phyloP scores from a whole-genome alignment of 2,329 filamentous ascomycete species.

The Zopfia rhizophila region DNA sequence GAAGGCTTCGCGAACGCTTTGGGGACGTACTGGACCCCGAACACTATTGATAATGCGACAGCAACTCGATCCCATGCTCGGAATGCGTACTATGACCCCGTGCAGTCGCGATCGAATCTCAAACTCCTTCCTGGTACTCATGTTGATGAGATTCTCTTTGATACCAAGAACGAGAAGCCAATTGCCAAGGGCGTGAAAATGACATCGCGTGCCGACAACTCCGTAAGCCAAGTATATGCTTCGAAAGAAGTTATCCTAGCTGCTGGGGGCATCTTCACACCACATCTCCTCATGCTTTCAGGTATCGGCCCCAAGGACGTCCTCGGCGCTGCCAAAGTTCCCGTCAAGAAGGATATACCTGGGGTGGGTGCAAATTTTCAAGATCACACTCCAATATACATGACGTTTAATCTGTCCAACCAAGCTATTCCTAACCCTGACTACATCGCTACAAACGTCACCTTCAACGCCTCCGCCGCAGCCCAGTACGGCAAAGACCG shows the following conservation, averaged over 20 bases:
- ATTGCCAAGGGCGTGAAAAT: constrained; percentile 19
- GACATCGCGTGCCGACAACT: constrained; percentile 26
- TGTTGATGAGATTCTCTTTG: constrained; percentile 39
- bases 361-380: constrained; percentile 48
- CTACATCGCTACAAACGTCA: constrained; percentile 33
- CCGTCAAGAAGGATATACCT: constrained; percentile 37
- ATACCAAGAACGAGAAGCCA: constrained; percentile 16
- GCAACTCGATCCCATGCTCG: constrained; percentile 37
- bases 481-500: constrained; percentile 33
- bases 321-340: constrained; percentile 34
- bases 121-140: constrained; percentile 32
- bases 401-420: constrained; percentile 35
- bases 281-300: constrained; percentile 59
- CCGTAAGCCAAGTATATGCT: constrained; percentile 29
- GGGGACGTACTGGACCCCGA: constrained; percentile 44
- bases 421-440: constrained; percentile 33
- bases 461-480: constrained; percentile 42
- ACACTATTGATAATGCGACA: constrained; percentile 44
- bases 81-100: constrained; percentile 37
- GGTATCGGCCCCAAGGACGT: constrained; percentile 40
- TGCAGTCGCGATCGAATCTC: constrained; percentile 33
- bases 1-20: constrained; percentile 29
- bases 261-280: constrained; percentile 66
- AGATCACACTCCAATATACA: constrained; percentile 32
- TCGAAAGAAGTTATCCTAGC: constrained; percentile 67